phyloP scores from a whole-genome alignment of 2,329 filamentous ascomycete species.

The Tolypocladium cylindrosporum region DNA sequence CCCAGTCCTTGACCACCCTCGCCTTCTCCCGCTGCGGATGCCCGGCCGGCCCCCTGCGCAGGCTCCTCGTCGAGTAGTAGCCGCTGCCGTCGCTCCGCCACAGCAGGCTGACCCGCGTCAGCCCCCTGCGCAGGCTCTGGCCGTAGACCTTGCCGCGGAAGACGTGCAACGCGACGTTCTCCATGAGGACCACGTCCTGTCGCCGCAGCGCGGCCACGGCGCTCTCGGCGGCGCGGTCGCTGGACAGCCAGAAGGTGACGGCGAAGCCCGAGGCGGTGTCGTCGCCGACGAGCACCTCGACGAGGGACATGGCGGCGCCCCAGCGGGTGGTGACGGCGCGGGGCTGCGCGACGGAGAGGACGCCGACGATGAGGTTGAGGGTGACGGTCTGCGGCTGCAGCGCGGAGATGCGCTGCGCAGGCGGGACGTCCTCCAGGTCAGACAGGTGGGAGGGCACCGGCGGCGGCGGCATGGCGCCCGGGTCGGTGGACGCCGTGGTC shows the following conservation, averaged over 20 bases:
- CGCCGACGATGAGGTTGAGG: conserved; percentile 68
- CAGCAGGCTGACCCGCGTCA: conserved; percentile 61
- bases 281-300: conserved; percentile 76
- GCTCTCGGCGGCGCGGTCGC: conserved; percentile 19
- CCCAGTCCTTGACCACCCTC: conserved; percentile 63
- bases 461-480: conserved; percentile 3
- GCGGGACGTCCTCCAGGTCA: conserved; percentile 61
- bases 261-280: conserved; percentile 73
- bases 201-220: conserved; percentile 41
- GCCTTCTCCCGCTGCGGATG: conserved; percentile 53
- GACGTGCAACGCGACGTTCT: conserved; percentile 67
- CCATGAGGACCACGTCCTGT: conserved; percentile 70
- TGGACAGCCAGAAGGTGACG: conserved; percentile 72
- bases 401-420: conserved; percentile 50
- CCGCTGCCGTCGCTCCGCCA: conserved; percentile 42
- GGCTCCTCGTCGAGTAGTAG: conserved; percentile 42
- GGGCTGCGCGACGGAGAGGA: conserved; percentile 61
- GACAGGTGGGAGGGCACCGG: conserved; percentile 24
- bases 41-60: conserved; percentile 22
- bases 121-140: conserved; percentile 63
- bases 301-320: conserved; percentile 51
- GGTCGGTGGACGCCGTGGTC: conserved; percentile 8
- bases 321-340: conserved; percentile 59
- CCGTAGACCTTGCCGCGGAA: conserved; percentile 76
- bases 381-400: conserved; percentile 75